Base-by-base conservation (phyloP, 176 grass and related monocot species). In the Urochloa ruziziensis region DNA sequence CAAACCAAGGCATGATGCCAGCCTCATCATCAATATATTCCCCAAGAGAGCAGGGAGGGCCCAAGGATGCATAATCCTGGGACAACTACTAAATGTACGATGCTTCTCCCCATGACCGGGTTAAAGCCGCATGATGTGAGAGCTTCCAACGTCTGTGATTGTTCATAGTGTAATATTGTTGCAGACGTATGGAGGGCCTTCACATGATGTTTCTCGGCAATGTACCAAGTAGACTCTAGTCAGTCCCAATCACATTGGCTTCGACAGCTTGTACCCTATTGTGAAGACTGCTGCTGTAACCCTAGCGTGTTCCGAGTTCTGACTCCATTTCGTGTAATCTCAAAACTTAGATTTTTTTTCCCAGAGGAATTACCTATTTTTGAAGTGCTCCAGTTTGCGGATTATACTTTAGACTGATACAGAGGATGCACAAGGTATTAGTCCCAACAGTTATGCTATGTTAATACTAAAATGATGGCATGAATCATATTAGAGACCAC, bases 261-360 rank as follows among this genome's bases (percentile, higher is more conserved):
- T 79, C 83, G 48, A 62, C 89, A 62, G 74, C 40, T 36, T 79
- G 74, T 74, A 87, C n/a, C 80, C 1, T 61, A 69, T 36, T 52
- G 74, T 51, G 40, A 75, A 83, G 59, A 29, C 57, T 49, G 66
- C 33, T 17, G n/a, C 14, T 43, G 14, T 59, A 69, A 34, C 53
- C 19, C 3, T 34, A 35, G n/a, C 48, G 24, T 33, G 57, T 59
- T 48, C 75, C 48, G 36, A 78, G 54, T 57, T 46, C 74, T 58
- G 35, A 78, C 73, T 79, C 54, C 61, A 52, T 67, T 66, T 59
- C 37, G 66, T 79, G 67, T 83, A 73, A 86, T 73, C 56, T 58
- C 37, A 58, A 59, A 71, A 76, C 42, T 46, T 72, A 49, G 37
- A 25, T n/a, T 62, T 60, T 61, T 80, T 74, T 73, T 47, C 21